Conservation (phyloP, 2,329 filamentous ascomycete species). For the Phialophora verrucosa region DNA sequence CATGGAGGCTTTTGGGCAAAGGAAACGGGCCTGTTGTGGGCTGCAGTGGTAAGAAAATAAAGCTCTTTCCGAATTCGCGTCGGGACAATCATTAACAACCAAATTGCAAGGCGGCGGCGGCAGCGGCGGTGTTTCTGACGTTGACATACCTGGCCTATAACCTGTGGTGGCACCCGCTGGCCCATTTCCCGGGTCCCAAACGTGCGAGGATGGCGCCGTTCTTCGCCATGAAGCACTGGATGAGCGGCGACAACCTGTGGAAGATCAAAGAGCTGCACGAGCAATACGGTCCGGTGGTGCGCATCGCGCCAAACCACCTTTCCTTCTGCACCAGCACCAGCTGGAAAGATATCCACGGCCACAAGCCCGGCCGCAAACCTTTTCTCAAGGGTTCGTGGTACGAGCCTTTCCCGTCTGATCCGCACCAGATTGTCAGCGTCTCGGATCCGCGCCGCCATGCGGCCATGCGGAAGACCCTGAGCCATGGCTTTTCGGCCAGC, state of each 20-base stretch:
- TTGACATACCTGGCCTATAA: constrained; percentile 25
- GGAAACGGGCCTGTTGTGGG: no score
- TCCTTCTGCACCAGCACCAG: constrained; percentile 43
- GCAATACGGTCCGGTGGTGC: constrained; percentile 25
- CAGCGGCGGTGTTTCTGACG: not conserved
- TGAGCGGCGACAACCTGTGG: constrained; percentile 46
- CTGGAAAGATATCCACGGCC: constrained; percentile 6
- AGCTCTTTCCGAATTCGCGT: no score
- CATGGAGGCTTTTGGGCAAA: no score
- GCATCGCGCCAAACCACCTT: constrained; percentile 46
- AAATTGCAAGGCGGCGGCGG: no score
- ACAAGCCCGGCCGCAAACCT: not conserved
- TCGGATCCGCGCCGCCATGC: constrained; percentile 16
- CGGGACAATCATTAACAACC: no score
- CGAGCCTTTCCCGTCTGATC: constrained; percentile 7
- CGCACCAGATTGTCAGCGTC: constrained; percentile 8
- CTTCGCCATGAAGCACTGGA: constrained; percentile 49
- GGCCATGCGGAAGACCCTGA: constrained; percentile 12
- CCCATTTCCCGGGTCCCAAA: constrained; percentile 48
- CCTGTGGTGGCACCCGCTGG: constrained; percentile 45
- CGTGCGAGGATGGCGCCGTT: constrained; percentile 43
- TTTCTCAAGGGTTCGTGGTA: constrained; percentile 9
- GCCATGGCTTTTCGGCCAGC: constrained; percentile 16
- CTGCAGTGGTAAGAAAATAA: no score
- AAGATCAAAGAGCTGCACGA: constrained; percentile 38